A percentile compares a stretch with the other conserved stretches of the same genome.
phyloP scores from a whole-genome alignment of 495 filamentous ascomycete species.

The Neurospora intermedia region DNA sequence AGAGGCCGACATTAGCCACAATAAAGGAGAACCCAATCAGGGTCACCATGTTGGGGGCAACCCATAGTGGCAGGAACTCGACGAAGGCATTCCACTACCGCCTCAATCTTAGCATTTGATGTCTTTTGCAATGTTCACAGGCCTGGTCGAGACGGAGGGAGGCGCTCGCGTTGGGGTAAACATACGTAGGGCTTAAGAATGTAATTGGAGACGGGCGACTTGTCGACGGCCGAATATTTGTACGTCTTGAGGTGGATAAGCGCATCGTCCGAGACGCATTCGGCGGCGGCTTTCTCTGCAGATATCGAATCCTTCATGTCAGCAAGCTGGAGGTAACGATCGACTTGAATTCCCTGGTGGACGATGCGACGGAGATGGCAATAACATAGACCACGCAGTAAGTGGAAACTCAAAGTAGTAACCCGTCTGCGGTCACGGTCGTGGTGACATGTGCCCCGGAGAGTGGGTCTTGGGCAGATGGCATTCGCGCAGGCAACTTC shows the following conservation, averaged over 20 bases:
- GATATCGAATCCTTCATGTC: constrained; percentile 7
- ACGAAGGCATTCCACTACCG: constrained; percentile 93
- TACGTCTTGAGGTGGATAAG: constrained; percentile 80
- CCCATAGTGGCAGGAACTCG: constrained; percentile 83
- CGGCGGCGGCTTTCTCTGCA: constrained; percentile 40
- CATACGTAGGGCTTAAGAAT: constrained; percentile 91
- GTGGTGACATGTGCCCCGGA: neutral
- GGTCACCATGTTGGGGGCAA: constrained; percentile 96
- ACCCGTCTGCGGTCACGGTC: neutral
- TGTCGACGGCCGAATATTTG: constrained; percentile 95
- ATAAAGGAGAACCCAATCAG: constrained; percentile 93
- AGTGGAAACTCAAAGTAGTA: neutral
- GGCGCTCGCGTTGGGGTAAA: constrained; percentile 5
- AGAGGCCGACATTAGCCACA: constrained; percentile 67
- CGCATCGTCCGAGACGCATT: constrained; percentile 50
- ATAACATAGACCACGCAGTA: neutral
- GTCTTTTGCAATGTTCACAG: neutral
- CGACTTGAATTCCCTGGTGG: constrained; percentile 1
- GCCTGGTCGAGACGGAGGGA: neutral
- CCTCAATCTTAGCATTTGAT: constrained; percentile 3
- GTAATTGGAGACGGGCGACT: constrained; percentile 87
- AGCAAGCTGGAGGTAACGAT: constrained; percentile 10
- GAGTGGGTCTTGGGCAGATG: neutral
- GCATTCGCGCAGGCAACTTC: neutral
- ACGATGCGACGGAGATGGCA: constrained; percentile 3